Base-by-base conservation (phyloP, 2,329 filamentous ascomycete species). In the Aspergillus fructus region DNA sequence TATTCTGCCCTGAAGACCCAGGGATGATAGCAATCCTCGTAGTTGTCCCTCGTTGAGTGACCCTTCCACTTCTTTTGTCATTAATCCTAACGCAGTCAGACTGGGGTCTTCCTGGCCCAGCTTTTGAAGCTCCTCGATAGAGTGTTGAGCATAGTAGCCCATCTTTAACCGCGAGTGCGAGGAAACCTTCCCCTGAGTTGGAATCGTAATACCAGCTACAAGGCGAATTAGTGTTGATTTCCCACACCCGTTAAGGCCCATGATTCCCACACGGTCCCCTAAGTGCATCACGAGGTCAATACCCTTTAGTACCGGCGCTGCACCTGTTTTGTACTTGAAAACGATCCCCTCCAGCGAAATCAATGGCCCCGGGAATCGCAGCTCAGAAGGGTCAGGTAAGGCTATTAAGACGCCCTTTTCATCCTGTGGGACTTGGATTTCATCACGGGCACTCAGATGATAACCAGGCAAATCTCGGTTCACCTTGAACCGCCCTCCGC, bases 81-180 rank as follows among this genome's bases (percentile, higher is more conserved):
- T 71, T 3, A 91, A 78, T 0, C 81, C 73, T 1, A 94, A 78
- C 0, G 89, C 87, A 0, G 89, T 92, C 5, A 89, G 72, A 1
- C 73, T 69, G 0, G 81, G 78, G 1, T 79, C 74, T 5, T 82
- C 78, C 1, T 70, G 71, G 0, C 84, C 87, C 6, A 83, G 71
- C 2, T 76, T 68, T 61, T 88, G 85, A 5, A 94, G 79, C 5
- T 81, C 79, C 63, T 93, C 88, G 4, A 93, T 88, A 0, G 89
- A 87, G 65, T 92, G 87, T 69, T 96, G 91, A 4, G 89, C 89
- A 73, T 93, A 94, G 68, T 91, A 91, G 1, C 87, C 89, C 47
- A 91, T 73, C 61, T 83, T 86, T 9, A 90, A 77, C 19, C 90
- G 81, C 0, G 91, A 83, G 70, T 96, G 91, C 0, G 79, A 80